phyloP scores from a whole-genome alignment of 768 basidiomycete species.

The Rossbeevera mucosa region DNA sequence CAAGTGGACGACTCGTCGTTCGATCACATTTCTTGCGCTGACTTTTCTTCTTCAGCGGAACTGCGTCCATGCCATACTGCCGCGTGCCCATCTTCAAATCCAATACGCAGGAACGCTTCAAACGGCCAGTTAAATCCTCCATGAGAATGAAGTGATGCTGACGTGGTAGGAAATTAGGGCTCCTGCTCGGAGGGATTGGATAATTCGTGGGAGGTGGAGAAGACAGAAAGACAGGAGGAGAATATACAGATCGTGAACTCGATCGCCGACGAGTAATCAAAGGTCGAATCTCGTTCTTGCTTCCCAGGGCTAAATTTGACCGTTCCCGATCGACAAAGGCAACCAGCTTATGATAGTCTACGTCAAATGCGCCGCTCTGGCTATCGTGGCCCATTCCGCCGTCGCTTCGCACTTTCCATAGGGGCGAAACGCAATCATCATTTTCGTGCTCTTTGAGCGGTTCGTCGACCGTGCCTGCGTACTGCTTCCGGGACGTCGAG shows the following conservation, averaged over 20 bases:
- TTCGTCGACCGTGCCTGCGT: constrained; percentile 37
- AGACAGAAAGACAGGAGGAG: constrained; percentile 22
- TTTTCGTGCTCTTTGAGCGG: constrained; percentile 37
- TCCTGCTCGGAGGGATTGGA: constrained; percentile 34
- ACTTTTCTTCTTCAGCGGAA: constrained; percentile 89
- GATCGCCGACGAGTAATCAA: constrained; percentile 39
- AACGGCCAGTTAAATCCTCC: constrained; percentile 93
- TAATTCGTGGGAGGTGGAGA: constrained; percentile 26
- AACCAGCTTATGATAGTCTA: constrained; percentile 35
- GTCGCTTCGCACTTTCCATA: constrained; percentile 69
- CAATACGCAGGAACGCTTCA: constrained; percentile 91
- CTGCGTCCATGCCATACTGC: constrained; percentile 96
- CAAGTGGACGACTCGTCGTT: constrained; percentile 87
- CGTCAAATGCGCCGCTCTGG: constrained; percentile 39
- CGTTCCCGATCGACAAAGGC: constrained; percentile 17
- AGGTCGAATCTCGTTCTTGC: constrained; percentile 22
- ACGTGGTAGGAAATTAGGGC: constrained; percentile 56
- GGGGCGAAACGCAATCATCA: constrained; percentile 30
- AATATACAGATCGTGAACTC: constrained; percentile 36
- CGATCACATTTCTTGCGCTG: constrained; percentile 98
- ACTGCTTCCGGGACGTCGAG: constrained; percentile 17
- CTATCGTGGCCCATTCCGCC: constrained; percentile 37
- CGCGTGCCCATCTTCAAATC: constrained; percentile 99
- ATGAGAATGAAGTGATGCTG: constrained; percentile 98
- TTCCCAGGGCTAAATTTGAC: constrained; percentile 16